phyloP scores from a whole-genome alignment of 2,329 filamentous ascomycete species.

The Penicillium crustosum region DNA sequence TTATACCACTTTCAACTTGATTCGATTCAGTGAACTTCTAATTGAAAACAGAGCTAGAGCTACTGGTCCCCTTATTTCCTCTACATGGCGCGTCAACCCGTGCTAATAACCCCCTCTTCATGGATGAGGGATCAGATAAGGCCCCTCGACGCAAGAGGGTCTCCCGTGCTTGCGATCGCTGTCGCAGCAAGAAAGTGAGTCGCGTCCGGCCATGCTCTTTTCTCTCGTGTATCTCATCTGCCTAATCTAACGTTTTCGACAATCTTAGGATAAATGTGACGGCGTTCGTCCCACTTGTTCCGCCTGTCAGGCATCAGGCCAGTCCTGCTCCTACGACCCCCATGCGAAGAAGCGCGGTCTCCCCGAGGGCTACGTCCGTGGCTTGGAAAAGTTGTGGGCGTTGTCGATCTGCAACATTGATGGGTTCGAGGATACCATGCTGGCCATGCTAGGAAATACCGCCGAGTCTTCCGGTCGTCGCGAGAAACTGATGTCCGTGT shows the following conservation, averaged over 20 bases:
- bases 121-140: conserved; percentile 43
- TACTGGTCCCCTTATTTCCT: background rate
- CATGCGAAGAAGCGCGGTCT: conserved; percentile 48
- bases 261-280: conserved; percentile 44
- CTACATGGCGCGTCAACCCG: conserved; percentile 29
- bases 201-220: background rate
- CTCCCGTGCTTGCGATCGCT: conserved; percentile 48
- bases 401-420: conserved; percentile 46
- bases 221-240: background rate
- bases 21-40: background rate
- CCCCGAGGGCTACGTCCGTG: conserved; percentile 49
- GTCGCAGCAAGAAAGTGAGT: conserved; percentile 45
- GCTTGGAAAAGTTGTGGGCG: conserved; percentile 49
- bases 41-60: background rate
- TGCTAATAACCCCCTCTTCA: conserved; percentile 31
- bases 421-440: conserved; percentile 45
- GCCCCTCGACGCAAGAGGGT: conserved; percentile 46
- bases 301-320: conserved; percentile 42
- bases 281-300: conserved; percentile 45
- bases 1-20: background rate
- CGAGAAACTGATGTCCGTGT: conserved; percentile 39
- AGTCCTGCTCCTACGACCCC: conserved; percentile 46
- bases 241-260: background rate
- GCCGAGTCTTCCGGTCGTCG: conserved; percentile 33
- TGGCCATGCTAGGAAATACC: conserved; percentile 40